Evolutionary conservation across 208 protist genomes (phyloP), one percentile per base, ranked within the genome.

Genomic region (Acanthamoeba lenticulata): DNA sequence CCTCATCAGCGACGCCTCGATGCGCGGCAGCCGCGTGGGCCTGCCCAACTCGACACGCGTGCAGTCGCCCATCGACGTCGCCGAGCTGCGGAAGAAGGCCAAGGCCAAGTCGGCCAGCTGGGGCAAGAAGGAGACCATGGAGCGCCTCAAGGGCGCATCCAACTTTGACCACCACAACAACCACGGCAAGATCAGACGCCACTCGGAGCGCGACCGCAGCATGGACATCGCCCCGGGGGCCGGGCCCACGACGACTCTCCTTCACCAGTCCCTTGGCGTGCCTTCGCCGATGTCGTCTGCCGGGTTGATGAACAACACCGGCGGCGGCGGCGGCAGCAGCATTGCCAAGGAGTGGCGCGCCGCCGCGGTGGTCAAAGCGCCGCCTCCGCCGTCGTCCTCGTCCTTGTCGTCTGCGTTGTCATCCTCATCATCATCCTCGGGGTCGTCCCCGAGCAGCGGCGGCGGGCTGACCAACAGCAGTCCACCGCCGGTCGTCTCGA

Each of bases 71-170:
- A 0, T 21, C 11, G 0, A 6, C 21, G 44, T 6, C 21, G 44
- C 27, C 67, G 38, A 38, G 67, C 67, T n/a, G 67, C 67, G 67
- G 2, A 86, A 81, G 69, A 81, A 81, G 69, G 1, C 77, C 44
- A 81, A 81, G 69, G 1, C 77, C 44, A 86, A 86, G 77, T 57
- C 77, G 11, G 44, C 77, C 77, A 86, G 77, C 44, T 86, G 77
- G 77, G 77, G 77, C 40, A 86, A 86, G 77, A 86, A 57, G 44
- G 77, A 86, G 19, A 86, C 57, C 21, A 57, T 86, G 42, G 77
- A 86, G 6, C 27, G 77, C 2, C 32, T 86, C 45, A 86, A 57
- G 77, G 77, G 44, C 21, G n/a, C 29, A 38, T 27, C 49, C 29
- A 57, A 86, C 29, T 19, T 0, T 1, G 60, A 67, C 29, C n/a